These are phyloP conservation scores for Backusella liffmaniae DNA, from an alignment of 192 early-diverging fungal species.

Conservation along the genomic window DNA sequence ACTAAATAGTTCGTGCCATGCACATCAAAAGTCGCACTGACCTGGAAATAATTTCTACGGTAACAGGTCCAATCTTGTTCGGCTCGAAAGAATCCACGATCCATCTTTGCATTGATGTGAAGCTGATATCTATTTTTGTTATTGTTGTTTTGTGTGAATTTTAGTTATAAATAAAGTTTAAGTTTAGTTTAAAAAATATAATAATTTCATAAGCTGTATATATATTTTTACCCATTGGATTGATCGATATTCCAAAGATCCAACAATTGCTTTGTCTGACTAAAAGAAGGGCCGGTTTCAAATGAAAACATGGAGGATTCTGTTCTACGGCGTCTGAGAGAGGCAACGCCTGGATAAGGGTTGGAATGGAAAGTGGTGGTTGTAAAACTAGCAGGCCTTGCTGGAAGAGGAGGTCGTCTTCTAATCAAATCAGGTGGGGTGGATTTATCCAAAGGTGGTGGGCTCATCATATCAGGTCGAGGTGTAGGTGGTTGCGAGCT, in stretches of 20 bases:
- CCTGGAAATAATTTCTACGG: constrained; percentile 92
- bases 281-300: constrained; percentile 71
- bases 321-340: constrained; percentile 39
- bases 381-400: constrained; percentile 21
- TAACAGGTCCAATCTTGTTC: constrained; percentile 90
- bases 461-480: constrained; percentile 25
- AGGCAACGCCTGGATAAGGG: constrained; percentile 21
- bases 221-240: constrained; percentile 41
- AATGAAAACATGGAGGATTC: constrained; percentile 44
- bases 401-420: constrained; percentile 15
- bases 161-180: background rate
- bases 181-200: background rate
- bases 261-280: constrained; percentile 58
- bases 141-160: background rate
- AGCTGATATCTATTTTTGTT: constrained; percentile 49
- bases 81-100: constrained; percentile 84
- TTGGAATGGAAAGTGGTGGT: constrained; percentile 25
- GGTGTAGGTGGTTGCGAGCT: constrained; percentile 33
- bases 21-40: constrained; percentile 60
- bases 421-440: constrained; percentile 17
- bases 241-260: constrained; percentile 67
- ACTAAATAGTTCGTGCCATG: constrained; percentile 28
- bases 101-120: constrained; percentile 70
- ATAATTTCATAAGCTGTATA: background rate
- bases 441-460: constrained; percentile 4